Base-by-base conservation (phyloP, 2,329 filamentous ascomycete species). In the Colletotrichum melonis region DNA sequence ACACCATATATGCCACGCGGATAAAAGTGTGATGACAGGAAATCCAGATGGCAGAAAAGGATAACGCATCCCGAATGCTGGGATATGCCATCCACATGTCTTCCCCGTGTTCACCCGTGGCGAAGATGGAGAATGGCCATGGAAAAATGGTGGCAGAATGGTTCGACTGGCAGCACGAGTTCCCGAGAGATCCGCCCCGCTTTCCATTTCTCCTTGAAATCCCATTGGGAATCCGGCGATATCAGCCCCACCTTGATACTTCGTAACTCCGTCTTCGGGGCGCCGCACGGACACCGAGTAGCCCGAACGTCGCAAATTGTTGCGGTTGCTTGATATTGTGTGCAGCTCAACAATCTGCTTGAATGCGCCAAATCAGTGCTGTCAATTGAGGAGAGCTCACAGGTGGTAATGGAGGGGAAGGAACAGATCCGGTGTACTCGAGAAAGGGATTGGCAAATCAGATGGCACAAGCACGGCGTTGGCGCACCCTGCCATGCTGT, bases 1-100 rank as follows among this genome's bases (percentile, higher is more conserved):
- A 24, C 1, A 35, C 1, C 5, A 12, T 35, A 12, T 35, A 24
- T 38, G 56, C 19, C 8, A 58, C 38, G 16, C 26, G 49, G 42
- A 52, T 12, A 3, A 49, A 52, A 52, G 60, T 22, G 22, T 24
- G 46, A 64, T 64, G 28, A n/a, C 24, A 63, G 59, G 22, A 22
- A 52, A 63, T 63, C 30, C 62, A 55, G 62, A 55, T 54, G 62
- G 46, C 62, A 55, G 46, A 54, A 64, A 63, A 64, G 62, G 46
- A 26, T 64, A 64, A 63, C n/a, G 30, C 46, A 64, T 64, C 24
- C 46, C 9, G 12, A 28, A 22, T 26, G 46, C 62, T 38, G 46
- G 62, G 30, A 54, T 54, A 38, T 38, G 62, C 55, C 16, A n/a
- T 57, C 14, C 60, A 42, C 11, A 24, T 2, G 42, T 30, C 16